phyloP scores from a whole-genome alignment of 1,139 yeast species.

The Blastobotrys malaysiensis region DNA sequence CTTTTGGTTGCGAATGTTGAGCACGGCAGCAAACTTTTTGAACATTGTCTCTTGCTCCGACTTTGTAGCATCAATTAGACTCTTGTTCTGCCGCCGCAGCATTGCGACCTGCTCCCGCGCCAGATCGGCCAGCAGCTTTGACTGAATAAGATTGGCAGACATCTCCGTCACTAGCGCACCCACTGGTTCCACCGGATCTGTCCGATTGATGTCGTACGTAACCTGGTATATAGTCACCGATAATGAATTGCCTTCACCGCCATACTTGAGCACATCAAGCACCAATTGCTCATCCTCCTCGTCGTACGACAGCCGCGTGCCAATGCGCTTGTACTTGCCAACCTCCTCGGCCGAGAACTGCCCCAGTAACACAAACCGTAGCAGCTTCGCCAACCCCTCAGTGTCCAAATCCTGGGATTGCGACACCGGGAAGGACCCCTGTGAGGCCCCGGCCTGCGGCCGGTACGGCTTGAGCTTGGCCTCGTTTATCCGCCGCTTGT shows the following conservation, averaged over 20 bases:
- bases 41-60: neutral
- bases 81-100: neutral
- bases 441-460: neutral
- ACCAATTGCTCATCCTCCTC: neutral
- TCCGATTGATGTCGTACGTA: neutral
- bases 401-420: neutral
- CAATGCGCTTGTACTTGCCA: neutral
- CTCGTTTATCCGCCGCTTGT: neutral
- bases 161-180: neutral
- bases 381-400: conserved; percentile 9
- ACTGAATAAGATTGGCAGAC: neutral
- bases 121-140: neutral
- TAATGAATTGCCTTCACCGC: neutral
- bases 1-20: neutral
- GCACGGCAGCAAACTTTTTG: neutral
- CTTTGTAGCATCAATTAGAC: neutral
- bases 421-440: neutral
- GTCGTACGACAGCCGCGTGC: neutral
- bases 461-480: neutral
- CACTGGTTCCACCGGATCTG: neutral
- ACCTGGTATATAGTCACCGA: neutral
- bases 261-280: neutral
- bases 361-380: conserved; percentile 14
- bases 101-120: neutral
- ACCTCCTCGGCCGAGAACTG: conserved; percentile 4